phyloP scores from a whole-genome alignment of 164 flowering plant genomes.

The Sextonia rubra region DNA sequence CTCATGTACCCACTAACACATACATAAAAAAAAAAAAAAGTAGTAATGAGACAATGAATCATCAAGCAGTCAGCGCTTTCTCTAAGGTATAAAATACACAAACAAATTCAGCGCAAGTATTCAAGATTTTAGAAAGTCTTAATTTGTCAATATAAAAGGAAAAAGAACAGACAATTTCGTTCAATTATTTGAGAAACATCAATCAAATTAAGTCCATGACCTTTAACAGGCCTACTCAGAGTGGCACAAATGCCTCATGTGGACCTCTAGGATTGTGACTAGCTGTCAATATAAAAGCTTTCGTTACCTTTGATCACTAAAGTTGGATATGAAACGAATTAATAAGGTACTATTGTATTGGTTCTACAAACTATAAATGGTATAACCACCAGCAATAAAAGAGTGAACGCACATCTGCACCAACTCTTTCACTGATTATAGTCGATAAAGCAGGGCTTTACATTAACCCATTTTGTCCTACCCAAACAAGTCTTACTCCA shows the following conservation, averaged over 20 bases:
- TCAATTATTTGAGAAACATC: neutral
- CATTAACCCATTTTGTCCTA: slow-evolving; percentile 86
- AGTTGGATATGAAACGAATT: neutral
- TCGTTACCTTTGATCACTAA: slow-evolving; percentile 86
- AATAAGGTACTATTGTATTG: neutral
- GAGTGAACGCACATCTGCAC: slow-evolving; percentile 57
- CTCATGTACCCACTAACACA: too few species aligned
- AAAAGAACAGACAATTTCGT: too few species aligned
- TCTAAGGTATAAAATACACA: too few species aligned
- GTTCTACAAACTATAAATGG: neutral
- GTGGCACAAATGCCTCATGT: slow-evolving; percentile 51
- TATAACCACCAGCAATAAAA: neutral
- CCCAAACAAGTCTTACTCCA: slow-evolving; percentile 92
- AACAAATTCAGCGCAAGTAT: too few species aligned
- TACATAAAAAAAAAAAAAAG: too few species aligned
- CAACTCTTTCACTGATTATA: slow-evolving; percentile 91
- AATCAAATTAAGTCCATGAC: neutral
- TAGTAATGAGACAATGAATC: too few species aligned
- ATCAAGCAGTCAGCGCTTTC: too few species aligned
- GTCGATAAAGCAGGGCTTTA: slow-evolving; percentile 99
- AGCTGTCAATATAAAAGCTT: slow-evolving; percentile 92
- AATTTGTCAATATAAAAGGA: slow-evolving; percentile 15
- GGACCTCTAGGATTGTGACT: slow-evolving; percentile 99
- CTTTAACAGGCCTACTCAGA: neutral
- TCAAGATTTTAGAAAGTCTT: neutral